Percentiles rank a stretch among this genome's conserved stretches.
These are phyloP conservation scores for Paxillus rubicundulus DNA, from an alignment of 768 basidiomycete genomes.

Conservation along the genomic window DNA sequence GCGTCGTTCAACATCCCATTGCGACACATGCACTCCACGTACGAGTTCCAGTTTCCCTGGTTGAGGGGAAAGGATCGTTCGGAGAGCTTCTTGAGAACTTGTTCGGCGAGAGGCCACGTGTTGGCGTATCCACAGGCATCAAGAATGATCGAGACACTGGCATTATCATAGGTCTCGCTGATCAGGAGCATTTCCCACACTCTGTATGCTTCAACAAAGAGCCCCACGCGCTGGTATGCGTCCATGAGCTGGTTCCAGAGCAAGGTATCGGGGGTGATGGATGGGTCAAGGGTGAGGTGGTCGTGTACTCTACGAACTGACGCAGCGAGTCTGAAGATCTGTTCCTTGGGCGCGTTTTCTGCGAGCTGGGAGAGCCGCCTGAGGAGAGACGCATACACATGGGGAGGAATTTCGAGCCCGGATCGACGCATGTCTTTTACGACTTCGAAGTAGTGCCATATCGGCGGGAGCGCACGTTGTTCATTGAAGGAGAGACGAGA, in stretches of 20 bases:
- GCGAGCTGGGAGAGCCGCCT: constrained; percentile 51
- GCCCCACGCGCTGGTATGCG: constrained; percentile 77
- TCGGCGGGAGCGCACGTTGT: constrained; percentile 38
- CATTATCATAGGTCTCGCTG: constrained; percentile 54
- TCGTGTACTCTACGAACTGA: constrained; percentile 70
- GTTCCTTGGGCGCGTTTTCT: constrained; percentile 22
- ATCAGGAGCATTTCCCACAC: constrained; percentile 78
- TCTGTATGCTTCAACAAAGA: constrained; percentile 66
- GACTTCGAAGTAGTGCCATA: constrained; percentile 66
- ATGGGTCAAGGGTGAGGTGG: constrained; percentile 72
- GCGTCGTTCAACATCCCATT: constrained; percentile 66
- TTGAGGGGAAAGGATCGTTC: constrained; percentile 53
- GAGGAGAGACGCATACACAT: constrained; percentile 69
- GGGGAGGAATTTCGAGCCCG: constrained; percentile 53
- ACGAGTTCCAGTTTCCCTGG: constrained; percentile 73
- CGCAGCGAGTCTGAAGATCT: constrained; percentile 36
- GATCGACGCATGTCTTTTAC: constrained; percentile 75
- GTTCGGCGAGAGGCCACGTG: constrained; percentile 48
- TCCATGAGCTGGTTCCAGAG: constrained; percentile 88
- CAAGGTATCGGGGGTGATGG: constrained; percentile 64
- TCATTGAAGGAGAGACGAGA: constrained; percentile 53
- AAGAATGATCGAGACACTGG: constrained; percentile 77
- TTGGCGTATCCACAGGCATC: constrained; percentile 76
- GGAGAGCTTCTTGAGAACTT: constrained; percentile 52
- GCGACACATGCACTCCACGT: constrained; percentile 85